These are phyloP conservation scores for Pseudonitzschia multiseries DNA, from an alignment of 108 stramenopile species.

Conservation along the genomic window DNA sequence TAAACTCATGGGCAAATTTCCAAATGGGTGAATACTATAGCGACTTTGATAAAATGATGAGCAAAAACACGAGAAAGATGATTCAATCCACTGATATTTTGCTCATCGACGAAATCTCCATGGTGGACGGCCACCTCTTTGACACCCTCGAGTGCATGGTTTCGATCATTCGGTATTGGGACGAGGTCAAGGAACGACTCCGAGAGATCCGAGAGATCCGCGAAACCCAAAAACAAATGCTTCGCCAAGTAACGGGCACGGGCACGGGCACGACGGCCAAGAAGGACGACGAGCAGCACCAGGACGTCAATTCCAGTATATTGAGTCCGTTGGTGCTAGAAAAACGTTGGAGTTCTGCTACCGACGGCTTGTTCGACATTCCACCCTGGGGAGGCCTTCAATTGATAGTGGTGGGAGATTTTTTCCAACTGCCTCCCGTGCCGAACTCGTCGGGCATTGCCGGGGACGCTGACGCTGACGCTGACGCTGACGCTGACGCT, in stretches of 20 bases:
- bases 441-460: constrained; percentile 11
- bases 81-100: constrained; percentile 35
- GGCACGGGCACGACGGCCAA: no score
- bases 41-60: constrained; percentile 7
- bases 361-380: constrained; percentile 13
- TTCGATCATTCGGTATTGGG: not conserved
- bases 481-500: no score
- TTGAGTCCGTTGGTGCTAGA: no score
- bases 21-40: constrained; percentile 13
- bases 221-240: no score
- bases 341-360: constrained; percentile 19
- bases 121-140: constrained; percentile 7
- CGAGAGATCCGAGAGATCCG: not conserved
- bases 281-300: no score
- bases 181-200: not conserved
- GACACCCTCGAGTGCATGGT: constrained; percentile 45
- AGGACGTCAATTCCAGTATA: no score
- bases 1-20: constrained; percentile 53
- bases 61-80: constrained; percentile 23
- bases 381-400: constrained; percentile 70
- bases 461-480: constrained; percentile 4
- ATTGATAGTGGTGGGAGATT: constrained; percentile 67
- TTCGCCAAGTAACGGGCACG: no score
- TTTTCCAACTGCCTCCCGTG: constrained; percentile 79
- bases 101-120: constrained; percentile 59